Percentiles rank a stretch among this genome's conserved stretches.
phyloP scores from a whole-genome alignment of 2,329 filamentous ascomycete genomes.

The Clarireedia paspali region DNA sequence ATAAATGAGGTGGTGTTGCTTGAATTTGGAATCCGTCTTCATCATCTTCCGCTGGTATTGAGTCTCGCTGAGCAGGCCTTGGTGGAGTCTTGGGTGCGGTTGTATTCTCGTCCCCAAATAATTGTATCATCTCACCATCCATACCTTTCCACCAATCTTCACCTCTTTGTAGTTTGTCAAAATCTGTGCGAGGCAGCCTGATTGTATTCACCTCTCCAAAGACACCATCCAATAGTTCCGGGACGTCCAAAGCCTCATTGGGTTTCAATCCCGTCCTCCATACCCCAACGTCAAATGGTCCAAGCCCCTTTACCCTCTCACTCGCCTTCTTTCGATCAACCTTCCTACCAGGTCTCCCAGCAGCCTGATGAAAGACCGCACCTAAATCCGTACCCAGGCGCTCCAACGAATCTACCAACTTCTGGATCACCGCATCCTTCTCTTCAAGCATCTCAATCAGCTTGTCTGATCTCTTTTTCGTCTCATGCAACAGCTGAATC shows the following conservation, averaged over 20 bases:
- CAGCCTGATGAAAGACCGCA: constrained; percentile 40
- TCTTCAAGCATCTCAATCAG: constrained; percentile 39
- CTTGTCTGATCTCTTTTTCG: constrained; percentile 33
- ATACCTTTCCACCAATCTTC: constrained; percentile 25
- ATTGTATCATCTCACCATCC: constrained; percentile 20
- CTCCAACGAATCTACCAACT: constrained; percentile 46
- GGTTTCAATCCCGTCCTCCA: constrained; percentile 17
- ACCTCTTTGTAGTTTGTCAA: neutral
- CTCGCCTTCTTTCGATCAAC: constrained; percentile 31
- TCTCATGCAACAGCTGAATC: constrained; percentile 37
- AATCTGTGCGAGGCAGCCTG: neutral
- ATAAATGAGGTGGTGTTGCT: constrained; percentile 20
- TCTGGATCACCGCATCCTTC: constrained; percentile 48
- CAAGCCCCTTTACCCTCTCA: constrained; percentile 38
- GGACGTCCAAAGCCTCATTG: constrained; percentile 10
- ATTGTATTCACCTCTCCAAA: constrained; percentile 12
- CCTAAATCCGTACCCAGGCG: constrained; percentile 42
- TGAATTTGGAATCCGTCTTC: constrained; percentile 28
- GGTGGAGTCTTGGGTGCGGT: neutral
- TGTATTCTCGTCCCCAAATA: constrained; percentile 13
- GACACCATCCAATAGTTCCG: constrained; percentile 17
- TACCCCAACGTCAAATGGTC: constrained; percentile 33
- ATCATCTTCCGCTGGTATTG: constrained; percentile 10
- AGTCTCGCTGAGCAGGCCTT: neutral
- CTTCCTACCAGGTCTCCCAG: constrained; percentile 31